These are phyloP conservation scores for Micractinium conductrix DNA, from an alignment of 139 green algal species.

Conservation along the genomic window DNA sequence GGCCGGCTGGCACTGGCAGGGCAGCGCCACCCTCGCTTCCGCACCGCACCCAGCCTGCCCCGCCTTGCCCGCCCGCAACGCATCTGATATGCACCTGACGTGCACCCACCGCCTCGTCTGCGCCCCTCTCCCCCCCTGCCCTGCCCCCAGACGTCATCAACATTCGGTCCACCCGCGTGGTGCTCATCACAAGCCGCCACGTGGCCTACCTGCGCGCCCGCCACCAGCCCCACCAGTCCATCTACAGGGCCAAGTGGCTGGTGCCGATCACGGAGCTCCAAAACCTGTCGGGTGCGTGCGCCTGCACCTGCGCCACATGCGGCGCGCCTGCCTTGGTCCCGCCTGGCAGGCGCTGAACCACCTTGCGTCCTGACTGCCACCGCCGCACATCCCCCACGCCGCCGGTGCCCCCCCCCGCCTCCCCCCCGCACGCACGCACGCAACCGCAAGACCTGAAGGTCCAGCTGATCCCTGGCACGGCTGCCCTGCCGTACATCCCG, in stretches of 20 bases:
- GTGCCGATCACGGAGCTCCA: conserved; percentile 56
- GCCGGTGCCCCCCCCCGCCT: background rate
- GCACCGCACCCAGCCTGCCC: no score
- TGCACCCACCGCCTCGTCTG: no score
- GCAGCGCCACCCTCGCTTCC: no score
- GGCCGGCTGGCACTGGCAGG: no score
- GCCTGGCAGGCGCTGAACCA: background rate
- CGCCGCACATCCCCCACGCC: background rate
- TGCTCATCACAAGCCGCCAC: conserved; percentile 79
- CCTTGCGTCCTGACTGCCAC: background rate
- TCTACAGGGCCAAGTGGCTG: conserved; percentile 62
- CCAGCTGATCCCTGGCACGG: conserved; percentile 41
- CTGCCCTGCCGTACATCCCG: background rate
- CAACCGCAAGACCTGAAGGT: conserved; percentile 42
- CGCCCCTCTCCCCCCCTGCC: background rate
- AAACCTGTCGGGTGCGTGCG: conserved; percentile 47
- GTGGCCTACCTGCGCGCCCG: conserved; percentile 69
- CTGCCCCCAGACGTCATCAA: conserved; percentile 68
- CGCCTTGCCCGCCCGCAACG: no score
- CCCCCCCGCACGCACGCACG: conserved; percentile 26
- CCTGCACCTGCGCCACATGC: background rate
- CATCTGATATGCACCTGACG: no score
- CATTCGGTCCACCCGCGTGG: conserved; percentile 59
- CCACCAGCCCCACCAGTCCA: conserved; percentile 34
- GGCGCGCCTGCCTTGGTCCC: no score